phyloP scores from a whole-genome alignment of 306 rosid genomes.

The Hippophae rhamnoides region DNA sequence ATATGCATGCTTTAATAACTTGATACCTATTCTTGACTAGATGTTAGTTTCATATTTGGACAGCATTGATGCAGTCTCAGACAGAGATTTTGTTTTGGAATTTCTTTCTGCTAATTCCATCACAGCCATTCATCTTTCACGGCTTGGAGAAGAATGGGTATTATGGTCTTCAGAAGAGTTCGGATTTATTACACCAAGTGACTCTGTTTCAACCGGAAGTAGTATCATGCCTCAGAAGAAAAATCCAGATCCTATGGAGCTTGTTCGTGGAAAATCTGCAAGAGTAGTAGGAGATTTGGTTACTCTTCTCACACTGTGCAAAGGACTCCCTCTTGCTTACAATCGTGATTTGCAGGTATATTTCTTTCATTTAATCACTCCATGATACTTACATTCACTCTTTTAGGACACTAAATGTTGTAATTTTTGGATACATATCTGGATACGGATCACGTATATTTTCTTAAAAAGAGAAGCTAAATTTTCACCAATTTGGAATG shows the following conservation, averaged over 20 bases:
- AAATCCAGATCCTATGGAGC: conserved; percentile 99
- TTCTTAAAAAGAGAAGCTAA: neutral
- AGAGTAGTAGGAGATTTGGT: conserved; percentile 83
- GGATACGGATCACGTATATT: too few species aligned
- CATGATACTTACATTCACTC: neutral
- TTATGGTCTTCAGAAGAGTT: conserved; percentile 97
- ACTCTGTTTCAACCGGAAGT: conserved; percentile 91
- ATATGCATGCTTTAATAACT: too few species aligned
- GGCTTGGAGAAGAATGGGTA: conserved; percentile 99
- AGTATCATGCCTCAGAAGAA: conserved; percentile 99
- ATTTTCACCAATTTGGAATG: too few species aligned
- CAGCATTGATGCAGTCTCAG: conserved; percentile 98
- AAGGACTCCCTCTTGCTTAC: conserved; percentile 97
- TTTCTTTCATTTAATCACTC: conserved; percentile 1
- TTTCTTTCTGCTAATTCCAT: conserved; percentile 84
- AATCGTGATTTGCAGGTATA: conserved; percentile 94
- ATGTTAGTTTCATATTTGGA: conserved; percentile 17
- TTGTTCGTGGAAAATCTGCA: conserved; percentile 94
- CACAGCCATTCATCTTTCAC: conserved; percentile 85
- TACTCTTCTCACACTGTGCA: conserved; percentile 87
- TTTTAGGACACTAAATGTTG: too few species aligned
- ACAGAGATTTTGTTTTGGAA: conserved; percentile 82
- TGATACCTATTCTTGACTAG: neutral
- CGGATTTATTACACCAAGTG: conserved; percentile 88
- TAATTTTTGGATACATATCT: too few species aligned